These are phyloP conservation scores for Phytopythium vexans DNA, from an alignment of 352 stramenopile genomes.

Conservation along the genomic window DNA sequence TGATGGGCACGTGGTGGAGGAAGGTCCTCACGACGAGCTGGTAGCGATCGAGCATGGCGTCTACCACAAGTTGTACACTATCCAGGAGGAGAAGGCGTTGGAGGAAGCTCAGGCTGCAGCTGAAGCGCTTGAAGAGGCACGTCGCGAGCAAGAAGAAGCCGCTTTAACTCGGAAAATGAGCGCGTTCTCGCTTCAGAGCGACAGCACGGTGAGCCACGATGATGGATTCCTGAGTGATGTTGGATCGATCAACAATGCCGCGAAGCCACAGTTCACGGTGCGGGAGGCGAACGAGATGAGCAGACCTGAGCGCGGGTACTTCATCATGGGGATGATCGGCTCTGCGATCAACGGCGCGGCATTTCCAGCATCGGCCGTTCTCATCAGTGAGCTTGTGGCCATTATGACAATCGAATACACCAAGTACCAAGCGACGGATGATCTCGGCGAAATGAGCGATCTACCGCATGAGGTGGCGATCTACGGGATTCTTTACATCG, in stretches of 20 bases:
- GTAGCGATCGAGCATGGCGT: conserved; percentile 46
- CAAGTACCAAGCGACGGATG: too few relatives aligned
- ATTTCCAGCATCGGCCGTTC: conserved; percentile 26
- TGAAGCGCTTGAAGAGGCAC: too few relatives aligned
- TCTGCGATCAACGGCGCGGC: conserved; percentile 21
- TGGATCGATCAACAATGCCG: too few relatives aligned
- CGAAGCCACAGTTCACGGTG: not conserved
- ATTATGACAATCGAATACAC: conserved; percentile 37
- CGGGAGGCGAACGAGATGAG: not conserved
- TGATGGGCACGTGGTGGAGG: conserved; percentile 34
- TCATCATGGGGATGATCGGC: conserved; percentile 1
- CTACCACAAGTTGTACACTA: conserved; percentile 81
- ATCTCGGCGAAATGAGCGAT: too few relatives aligned
- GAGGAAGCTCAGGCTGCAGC: too few relatives aligned
- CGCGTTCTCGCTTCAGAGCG: too few relatives aligned
- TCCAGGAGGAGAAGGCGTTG: conserved; percentile 22
- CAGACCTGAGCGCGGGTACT: not conserved
- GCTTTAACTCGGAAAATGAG: too few relatives aligned
- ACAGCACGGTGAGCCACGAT: too few relatives aligned
- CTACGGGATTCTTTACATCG: conserved; percentile 14
- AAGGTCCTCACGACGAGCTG: conserved; percentile 37
- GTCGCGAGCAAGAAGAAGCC: too few relatives aligned
- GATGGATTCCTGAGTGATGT: too few relatives aligned
- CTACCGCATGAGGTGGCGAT: conserved; percentile 29
- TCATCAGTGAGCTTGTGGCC: conserved; percentile 32